Evolutionary conservation across 2,329 filamentous ascomycete species (phyloP), one percentile per base, ranked within the genome.

Genomic region (Parastagonospora avenae): DNA sequence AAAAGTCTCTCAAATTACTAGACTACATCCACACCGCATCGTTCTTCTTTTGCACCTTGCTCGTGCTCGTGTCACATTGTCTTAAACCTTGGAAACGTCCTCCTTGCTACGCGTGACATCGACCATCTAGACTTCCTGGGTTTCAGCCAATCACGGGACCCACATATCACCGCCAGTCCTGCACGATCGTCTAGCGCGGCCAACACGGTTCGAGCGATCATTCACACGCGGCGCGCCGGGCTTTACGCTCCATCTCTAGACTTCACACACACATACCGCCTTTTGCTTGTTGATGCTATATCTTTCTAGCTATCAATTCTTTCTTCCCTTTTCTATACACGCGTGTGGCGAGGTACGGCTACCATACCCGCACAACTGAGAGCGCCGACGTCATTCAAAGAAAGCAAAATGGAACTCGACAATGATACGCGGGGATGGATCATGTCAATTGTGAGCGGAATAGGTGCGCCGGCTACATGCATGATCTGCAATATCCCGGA

Each of bases 341-440:
- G 32, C 15, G n/a, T 29, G 15, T 36, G n/a, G 5, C 15, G 11
- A 35, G 12, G 16, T 49, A 39, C 42, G 36, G 42, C 39, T 32
- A 16, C 10, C 36, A 37, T 45, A 29, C 31, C 41, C 39, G 29
- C 40, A 31, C 16, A 16, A 3, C 19, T 24, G 19, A 43, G 48
- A 36, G 35, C 39, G 38, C 15, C 50, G 46, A 67, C 64, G 62
- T 63, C 65, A 65, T 59, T 33, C 38, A 53, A 62, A 50, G 48
- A 57, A 57, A 50, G 44, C 48, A 53, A 39, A 36, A 67, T 70
- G 68, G 61, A 57, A 51, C 62, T 74, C 48, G 68, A 71, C 52
- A 74, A 74, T 78, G 93, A 97, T 78, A 88, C 88, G 57, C 85
- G 92, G 58, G 93, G 94, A 66, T 97, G 93, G 93, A 88, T 97